These are phyloP conservation scores for Acanthamoeba quina DNA, from an alignment of 208 protist species.

Conservation along the genomic window DNA sequence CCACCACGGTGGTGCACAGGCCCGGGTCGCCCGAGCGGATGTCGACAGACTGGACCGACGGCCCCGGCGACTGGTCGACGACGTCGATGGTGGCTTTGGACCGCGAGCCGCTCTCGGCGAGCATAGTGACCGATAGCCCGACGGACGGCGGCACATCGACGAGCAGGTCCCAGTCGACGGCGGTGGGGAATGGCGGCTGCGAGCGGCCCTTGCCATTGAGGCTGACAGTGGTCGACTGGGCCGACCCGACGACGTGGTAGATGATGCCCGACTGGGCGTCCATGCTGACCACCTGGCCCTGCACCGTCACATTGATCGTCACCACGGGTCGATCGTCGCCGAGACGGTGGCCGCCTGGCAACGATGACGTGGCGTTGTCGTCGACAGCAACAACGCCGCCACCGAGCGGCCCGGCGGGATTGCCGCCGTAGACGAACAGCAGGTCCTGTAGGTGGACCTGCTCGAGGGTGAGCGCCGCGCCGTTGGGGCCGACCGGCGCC, in stretches of 20 bases:
- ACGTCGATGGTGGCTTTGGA: background rate
- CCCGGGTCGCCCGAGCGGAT: background rate
- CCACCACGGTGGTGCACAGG: background rate
- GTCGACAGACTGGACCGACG: background rate
- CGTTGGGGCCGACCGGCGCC: background rate
- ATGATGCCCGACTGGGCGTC: constrained; percentile 12
- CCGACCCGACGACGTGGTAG: constrained; percentile 54
- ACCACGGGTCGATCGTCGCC: background rate
- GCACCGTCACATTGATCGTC: constrained; percentile 59
- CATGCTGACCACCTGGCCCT: background rate
- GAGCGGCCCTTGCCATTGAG: constrained; percentile 5
- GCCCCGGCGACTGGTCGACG: background rate
- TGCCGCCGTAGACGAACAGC: constrained; percentile 60
- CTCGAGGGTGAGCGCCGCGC: background rate
- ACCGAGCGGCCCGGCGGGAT: background rate
- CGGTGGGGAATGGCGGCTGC: background rate
- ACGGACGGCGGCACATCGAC: background rate
- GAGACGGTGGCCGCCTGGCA: background rate
- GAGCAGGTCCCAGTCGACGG: constrained; percentile 8
- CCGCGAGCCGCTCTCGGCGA: background rate
- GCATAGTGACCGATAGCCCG: background rate
- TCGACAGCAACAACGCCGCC: background rate
- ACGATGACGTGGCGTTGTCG: background rate
- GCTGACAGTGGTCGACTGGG: background rate
- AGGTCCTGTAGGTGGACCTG: constrained; percentile 20